Base-by-base conservation (phyloP, 306 rosid species). In the Astragalus glycyphyllos region DNA sequence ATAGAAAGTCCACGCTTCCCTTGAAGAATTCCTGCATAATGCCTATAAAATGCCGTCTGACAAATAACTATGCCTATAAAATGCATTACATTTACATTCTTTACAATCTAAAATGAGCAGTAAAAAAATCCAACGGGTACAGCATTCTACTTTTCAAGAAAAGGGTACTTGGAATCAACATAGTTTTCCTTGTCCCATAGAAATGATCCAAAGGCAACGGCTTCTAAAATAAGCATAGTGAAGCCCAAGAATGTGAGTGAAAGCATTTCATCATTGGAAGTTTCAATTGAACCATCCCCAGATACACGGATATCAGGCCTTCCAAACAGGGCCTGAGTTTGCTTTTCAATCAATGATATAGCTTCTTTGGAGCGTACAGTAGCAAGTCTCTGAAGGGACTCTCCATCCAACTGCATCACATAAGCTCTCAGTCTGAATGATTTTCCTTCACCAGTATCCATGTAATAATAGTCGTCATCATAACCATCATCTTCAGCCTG, bases 251-350 rank as follows among this genome's bases (percentile, higher is more conserved):
- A 86, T 16, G 91, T 74, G 37, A 91, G 49, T 13, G 91, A 37
- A 76, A 94, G 72, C 70, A 84, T 47, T 79, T 80, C 94, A 79
- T 94, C 96, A 44, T 86, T 89, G 17, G 83, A 29, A 7, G 86
- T 74, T 53, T 89, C 87, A 14, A 94, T 75, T 44, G 90, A 87
- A 69, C 99, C 99, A 75, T 93, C 97, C 0, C 62, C 84, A 0
- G 85, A 63, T 10, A 94, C 54, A 51, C 75, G 80, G 26, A 91
- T 79, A 59, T 94, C 96, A 6, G 96, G 99, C 81, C 60, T 89
- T 48, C 97, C 97, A 63, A 94, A 91, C 49, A 94, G 71, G 5
- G 97, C 92, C 54, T 94, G 99, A 50, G 97, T 94, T 85, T 94
- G 97, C 80, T 87, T 94, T 75, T 91, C 97, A 48, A 90, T 91